Evolutionary conservation across 441 rosid species (phyloP).

Genomic region (Jatropha multifida): DNA sequence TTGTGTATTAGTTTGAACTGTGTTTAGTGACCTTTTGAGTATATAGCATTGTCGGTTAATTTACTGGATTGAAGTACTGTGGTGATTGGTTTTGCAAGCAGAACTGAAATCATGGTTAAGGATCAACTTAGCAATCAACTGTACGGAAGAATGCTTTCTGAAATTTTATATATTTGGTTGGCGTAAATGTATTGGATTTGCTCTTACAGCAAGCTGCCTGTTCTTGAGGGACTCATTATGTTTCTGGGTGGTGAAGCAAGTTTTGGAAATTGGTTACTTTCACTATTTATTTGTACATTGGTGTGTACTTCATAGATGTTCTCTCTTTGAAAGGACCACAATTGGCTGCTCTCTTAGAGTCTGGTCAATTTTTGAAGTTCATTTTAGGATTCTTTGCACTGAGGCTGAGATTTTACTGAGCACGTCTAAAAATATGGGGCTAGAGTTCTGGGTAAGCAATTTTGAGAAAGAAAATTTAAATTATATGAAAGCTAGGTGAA

Average conservation of each 20-base stretch:
- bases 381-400: too few relatives aligned
- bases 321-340: neutral
- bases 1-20: neutral
- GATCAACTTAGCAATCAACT: too few relatives aligned
- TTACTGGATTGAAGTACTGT: neutral
- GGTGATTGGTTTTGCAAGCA: neutral
- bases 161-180: neutral
- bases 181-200: neutral
- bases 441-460: neutral
- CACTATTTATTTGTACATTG: neutral
- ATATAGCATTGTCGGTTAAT: neutral
- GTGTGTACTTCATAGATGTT: neutral
- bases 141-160: neutral
- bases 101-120: too few relatives aligned
- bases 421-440: neutral
- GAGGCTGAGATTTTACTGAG: too few relatives aligned
- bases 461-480: neutral
- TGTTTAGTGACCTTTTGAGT: neutral
- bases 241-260: neutral
- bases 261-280: neutral
- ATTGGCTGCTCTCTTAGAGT: neutral
- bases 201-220: neutral
- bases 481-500: neutral
- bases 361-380: neutral
- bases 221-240: neutral